Evolutionary conservation across 208 protist genomes (phyloP), one percentile per base, ranked within the genome.

Genomic region (Trypanosoma boissoni): DNA sequence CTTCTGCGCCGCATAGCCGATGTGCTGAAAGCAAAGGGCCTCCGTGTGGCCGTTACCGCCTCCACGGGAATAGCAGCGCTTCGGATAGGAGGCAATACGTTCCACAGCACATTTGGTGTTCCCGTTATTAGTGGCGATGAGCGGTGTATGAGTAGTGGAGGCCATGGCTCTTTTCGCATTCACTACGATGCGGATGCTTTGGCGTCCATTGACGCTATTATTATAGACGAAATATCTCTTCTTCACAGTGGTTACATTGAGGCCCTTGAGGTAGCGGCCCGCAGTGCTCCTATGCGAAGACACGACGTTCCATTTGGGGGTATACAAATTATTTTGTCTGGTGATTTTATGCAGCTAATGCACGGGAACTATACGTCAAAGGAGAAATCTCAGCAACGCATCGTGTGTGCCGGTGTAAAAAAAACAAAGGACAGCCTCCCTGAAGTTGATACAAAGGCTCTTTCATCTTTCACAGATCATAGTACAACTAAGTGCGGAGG

Each of bases 301-400:
- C 58, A 20, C 49, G 31, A 67, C 48, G 45, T 69, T 21, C 73
- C 80, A 18, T 93, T 95, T 69, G 89, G 89, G 54, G 89, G 89
- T 16, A 80, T 93, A 52, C 89, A 93, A 42, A 31, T 95, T 5
- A 83, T 95, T 64, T 57, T 92, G 2, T 90, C 65, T 27, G 89
- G 89, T 32, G 89, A 95, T 58, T 95, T 95, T 74, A 66, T 93
- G 56, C 86, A 95, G 64, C 74, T 95, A 6, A 78, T 67, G 24
- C 64, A 63, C 18, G 27, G 34, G 18, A 16, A 14, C 7, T 9
- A 32, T 8, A 20, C 32, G 31, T 18, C 29, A 2, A 20, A 27
- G n/a, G 8, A 12, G 24, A 14, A 26, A 6, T 36, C 3, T 3
- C 21, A 39, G 4, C 20, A 43, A 21, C 2, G 12, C 7, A 48